Evolutionary conservation across 2,329 filamentous ascomycete genomes (phyloP).

Genomic region (Verticillium zaregamsianum): DNA sequence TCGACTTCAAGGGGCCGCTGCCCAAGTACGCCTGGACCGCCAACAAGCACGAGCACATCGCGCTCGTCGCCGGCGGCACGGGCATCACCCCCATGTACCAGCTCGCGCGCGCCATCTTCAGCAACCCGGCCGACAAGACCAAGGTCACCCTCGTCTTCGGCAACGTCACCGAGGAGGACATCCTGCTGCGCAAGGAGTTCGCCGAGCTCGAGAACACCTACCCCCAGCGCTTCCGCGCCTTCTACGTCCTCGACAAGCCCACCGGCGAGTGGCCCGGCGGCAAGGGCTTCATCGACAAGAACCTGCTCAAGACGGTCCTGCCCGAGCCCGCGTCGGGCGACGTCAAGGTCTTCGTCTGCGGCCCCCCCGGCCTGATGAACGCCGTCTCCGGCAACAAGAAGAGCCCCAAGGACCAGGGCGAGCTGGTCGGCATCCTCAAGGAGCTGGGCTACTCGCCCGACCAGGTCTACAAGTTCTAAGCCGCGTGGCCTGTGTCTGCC

Average conservation of each 20-base stretch:
- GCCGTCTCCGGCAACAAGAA: constrained; percentile 86
- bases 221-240: constrained; percentile 90
- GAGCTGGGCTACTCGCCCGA: constrained; percentile 68
- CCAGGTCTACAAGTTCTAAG: constrained; percentile 92
- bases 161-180: constrained; percentile 86
- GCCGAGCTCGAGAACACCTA: constrained; percentile 88
- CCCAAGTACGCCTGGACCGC: constrained; percentile 86
- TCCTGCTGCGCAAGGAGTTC: constrained; percentile 83
- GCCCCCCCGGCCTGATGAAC: constrained; percentile 90
- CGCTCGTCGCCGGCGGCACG: constrained; percentile 86
- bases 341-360: constrained; percentile 96
- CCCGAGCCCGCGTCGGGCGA: constrained; percentile 89
- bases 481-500: too few relatives aligned
- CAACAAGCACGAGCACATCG: constrained; percentile 93
- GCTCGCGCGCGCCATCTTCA: constrained; percentile 86
- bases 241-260: constrained; percentile 87
- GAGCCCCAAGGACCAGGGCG: constrained; percentile 90
- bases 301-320: constrained; percentile 89
- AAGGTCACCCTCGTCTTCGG: constrained; percentile 95
- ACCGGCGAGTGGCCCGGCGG: constrained; percentile 72
- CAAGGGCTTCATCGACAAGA: constrained; percentile 82
- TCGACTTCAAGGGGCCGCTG: constrained; percentile 92
- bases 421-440: constrained; percentile 75
- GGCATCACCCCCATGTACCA: constrained; percentile 99
- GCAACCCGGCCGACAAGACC: constrained; percentile 93